phyloP scores from a whole-genome alignment of 306 rosid genomes.

The Abrus precatorius region DNA sequence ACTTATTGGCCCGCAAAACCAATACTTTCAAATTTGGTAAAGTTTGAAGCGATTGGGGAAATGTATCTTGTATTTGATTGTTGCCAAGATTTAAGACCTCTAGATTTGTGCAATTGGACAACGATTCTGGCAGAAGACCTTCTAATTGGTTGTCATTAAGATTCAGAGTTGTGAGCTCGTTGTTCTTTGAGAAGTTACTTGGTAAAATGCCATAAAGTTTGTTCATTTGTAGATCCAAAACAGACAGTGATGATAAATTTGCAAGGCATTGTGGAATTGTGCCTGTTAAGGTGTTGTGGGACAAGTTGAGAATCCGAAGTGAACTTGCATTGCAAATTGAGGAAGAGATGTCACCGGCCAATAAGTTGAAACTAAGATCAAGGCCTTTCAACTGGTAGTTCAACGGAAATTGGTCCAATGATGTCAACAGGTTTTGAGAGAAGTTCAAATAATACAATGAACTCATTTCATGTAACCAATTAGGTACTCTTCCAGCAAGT shows the following conservation, averaged over 20 bases:
- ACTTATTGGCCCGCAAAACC: slow-evolving; percentile 50
- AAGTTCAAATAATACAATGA: neutral
- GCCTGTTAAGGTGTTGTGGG: slow-evolving; percentile 40
- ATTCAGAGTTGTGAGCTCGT: fast-evolving
- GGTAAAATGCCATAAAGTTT: slow-evolving; percentile 47
- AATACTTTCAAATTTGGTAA: slow-evolving; percentile 37
- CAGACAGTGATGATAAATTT: neutral
- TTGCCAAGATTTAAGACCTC: slow-evolving; percentile 49
- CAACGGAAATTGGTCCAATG: neutral
- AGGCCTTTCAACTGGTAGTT: fast-evolving
- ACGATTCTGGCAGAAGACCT: slow-evolving; percentile 46
- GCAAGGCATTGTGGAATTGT: slow-evolving; percentile 48
- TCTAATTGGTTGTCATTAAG: slow-evolving; percentile 45
- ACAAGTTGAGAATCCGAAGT: neutral
- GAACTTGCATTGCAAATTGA: slow-evolving; percentile 21
- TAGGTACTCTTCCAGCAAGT: slow-evolving; percentile 18
- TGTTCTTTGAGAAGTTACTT: neutral
- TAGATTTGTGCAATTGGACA: slow-evolving; percentile 8
- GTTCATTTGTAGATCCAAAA: slow-evolving; percentile 48
- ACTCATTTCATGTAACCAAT: slow-evolving; percentile 22
- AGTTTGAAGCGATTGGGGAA: slow-evolving; percentile 52
- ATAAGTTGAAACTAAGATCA: slow-evolving; percentile 36
- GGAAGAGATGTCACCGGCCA: slow-evolving; percentile 21
- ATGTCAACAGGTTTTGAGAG: slow-evolving; percentile 42
- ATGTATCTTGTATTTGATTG: slow-evolving; percentile 48